A percentile compares a stretch with the other conserved stretches of the same genome.
Evolutionary conservation across 257 asterid genomes (phyloP).

Genomic region (Solanum megistacrolobum): DNA sequence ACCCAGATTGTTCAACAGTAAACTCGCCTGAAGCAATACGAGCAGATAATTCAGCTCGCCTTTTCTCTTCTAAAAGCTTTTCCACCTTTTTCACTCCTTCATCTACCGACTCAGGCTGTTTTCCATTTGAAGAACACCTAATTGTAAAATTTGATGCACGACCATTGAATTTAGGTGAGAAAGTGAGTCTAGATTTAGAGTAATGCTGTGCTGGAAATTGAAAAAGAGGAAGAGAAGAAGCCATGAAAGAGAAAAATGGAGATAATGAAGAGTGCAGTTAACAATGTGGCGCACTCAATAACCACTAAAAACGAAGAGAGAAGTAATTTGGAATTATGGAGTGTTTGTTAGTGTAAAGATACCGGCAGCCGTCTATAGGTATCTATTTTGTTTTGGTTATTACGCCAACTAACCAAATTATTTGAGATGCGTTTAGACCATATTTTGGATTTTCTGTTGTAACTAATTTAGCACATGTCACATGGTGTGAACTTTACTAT

Average conservation of each 20-base stretch:
- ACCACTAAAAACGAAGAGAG: background rate
- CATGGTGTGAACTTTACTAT: background rate
- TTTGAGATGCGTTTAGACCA: no score
- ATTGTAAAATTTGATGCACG: slow-evolving; percentile 34
- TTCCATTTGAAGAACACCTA: slow-evolving; percentile 52
- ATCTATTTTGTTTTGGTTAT: background rate
- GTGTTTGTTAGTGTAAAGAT: background rate
- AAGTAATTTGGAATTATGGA: background rate
- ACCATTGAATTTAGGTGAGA: slow-evolving; percentile 8
- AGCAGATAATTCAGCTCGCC: slow-evolving; percentile 72
- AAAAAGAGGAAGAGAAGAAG: slow-evolving; percentile 38
- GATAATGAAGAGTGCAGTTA: background rate
- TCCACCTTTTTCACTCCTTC: slow-evolving; percentile 50
- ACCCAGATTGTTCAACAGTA: slow-evolving; percentile 66
- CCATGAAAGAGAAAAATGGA: slow-evolving; percentile 24
- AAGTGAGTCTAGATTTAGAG: slow-evolving; percentile 6
- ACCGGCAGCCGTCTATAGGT: background rate
- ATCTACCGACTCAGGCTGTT: slow-evolving; percentile 16
- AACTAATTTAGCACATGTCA: no score
- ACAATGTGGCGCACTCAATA: slow-evolving; percentile 9
- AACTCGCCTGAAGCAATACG: slow-evolving; percentile 85
- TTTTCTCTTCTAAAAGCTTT: slow-evolving; percentile 49
- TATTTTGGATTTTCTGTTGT: no score
- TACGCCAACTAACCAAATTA: background rate
- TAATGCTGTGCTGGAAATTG: slow-evolving; percentile 19